Conservation (phyloP, 2,329 filamentous ascomycete species). For the Claviceps paspali region DNA sequence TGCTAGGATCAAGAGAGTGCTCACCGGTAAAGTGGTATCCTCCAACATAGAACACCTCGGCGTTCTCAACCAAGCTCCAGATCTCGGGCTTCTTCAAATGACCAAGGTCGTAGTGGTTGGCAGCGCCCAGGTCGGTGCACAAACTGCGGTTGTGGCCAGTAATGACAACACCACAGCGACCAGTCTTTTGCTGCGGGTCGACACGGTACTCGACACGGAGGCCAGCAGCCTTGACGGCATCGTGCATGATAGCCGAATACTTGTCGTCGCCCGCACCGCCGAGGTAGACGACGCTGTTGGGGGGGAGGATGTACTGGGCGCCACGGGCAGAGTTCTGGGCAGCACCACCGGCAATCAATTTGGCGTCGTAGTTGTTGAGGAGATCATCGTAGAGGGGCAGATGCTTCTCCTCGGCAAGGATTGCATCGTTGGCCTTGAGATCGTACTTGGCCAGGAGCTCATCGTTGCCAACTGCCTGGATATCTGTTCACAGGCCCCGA, state of each 20-base stretch:
- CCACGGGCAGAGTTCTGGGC: conserved; percentile 96
- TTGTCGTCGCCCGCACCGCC: conserved; percentile 93
- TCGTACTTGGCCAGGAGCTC: conserved; percentile 82
- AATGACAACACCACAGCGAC: conserved; percentile 91
- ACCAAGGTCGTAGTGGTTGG: conserved; percentile 91
- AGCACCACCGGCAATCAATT: conserved; percentile 88
- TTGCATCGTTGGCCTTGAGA: conserved; percentile 92
- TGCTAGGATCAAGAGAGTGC: conserved; percentile 1
- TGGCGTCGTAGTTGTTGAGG: conserved; percentile 79
- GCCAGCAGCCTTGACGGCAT: conserved; percentile 75
- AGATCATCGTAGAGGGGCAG: conserved; percentile 83
- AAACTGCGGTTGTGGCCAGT: conserved; percentile 91
- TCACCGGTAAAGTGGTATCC: conserved; percentile 82
- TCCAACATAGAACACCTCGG: conserved; percentile 81
- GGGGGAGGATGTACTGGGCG: conserved; percentile 85
- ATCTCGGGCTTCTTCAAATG: conserved; percentile 84
- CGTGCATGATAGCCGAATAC: conserved; percentile 75
- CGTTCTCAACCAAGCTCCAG: conserved; percentile 82
- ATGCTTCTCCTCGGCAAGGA: conserved; percentile 89
- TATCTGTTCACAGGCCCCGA: conserved; percentile 41
- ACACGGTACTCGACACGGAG: conserved; percentile 91
- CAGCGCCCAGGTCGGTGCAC: conserved; percentile 87
- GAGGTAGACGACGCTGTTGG: conserved; percentile 83
- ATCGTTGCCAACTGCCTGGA: conserved; percentile 73
- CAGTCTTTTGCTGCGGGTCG: conserved; percentile 70